Evolutionary conservation across 768 basidiomycete species (phyloP).

Genomic region (Boletus pseudo-olivaceus): DNA sequence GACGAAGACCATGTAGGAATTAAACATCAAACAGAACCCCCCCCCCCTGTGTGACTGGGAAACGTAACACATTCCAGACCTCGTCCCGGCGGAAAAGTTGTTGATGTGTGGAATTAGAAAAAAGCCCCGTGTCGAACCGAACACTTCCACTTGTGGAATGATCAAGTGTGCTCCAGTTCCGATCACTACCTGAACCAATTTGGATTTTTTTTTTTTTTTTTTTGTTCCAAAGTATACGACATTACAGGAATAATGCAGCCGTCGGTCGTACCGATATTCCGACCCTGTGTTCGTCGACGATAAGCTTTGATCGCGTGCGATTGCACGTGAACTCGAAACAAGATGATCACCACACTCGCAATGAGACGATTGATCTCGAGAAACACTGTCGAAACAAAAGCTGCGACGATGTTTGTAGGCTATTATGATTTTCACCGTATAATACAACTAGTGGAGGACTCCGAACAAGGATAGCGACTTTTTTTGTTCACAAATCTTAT

Average conservation of each 20-base stretch:
- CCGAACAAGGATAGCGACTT: neutral
- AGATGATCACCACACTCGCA: neutral
- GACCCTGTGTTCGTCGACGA: neutral
- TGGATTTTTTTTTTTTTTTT: neutral
- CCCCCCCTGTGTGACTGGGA: neutral
- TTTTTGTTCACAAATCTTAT: slow-evolving; percentile 1
- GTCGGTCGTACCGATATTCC: neutral
- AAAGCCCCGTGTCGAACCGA: neutral
- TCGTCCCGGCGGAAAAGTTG: neutral
- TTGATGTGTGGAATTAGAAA: neutral
- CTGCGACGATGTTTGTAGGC: neutral
- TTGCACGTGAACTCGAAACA: slow-evolving; percentile 5
- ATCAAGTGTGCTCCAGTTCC: slow-evolving; percentile 8
- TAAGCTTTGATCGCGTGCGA: neutral
- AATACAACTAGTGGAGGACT: slow-evolving; percentile 16
- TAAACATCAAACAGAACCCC: neutral
- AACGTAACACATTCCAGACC: neutral
- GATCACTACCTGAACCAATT: neutral
- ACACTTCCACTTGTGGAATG: too few species aligned
- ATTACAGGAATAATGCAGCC: neutral
- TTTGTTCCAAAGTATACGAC: too few species aligned
- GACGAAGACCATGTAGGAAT: neutral
- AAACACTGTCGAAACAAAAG: neutral
- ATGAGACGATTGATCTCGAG: slow-evolving; percentile 1
- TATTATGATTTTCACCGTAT: slow-evolving; percentile 20